phyloP scores from a whole-genome alignment of 257 asterid species.

The Fraxinus americana region DNA sequence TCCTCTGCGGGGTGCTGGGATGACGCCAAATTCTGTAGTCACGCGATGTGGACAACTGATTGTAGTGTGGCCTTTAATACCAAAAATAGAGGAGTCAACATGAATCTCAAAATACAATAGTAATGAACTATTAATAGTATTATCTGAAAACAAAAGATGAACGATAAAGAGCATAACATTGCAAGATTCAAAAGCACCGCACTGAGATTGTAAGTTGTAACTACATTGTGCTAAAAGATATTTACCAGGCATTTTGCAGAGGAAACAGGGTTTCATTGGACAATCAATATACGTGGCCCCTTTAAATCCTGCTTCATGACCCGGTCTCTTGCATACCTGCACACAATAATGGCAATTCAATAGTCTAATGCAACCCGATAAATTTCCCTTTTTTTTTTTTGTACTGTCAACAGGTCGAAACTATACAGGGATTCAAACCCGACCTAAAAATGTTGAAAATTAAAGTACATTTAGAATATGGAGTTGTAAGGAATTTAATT shows the following conservation, averaged over 20 bases:
- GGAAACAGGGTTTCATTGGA: constrained; percentile 99
- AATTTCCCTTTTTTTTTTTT: neutral
- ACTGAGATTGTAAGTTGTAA: neutral
- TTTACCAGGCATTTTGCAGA: constrained; percentile 94
- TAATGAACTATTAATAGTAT: neutral
- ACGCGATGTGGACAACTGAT: constrained; percentile 87
- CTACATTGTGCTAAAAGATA: neutral
- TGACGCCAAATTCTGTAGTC: constrained; percentile 77
- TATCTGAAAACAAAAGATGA: neutral
- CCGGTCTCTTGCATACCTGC: constrained; percentile 92
- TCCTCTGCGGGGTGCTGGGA: constrained; percentile 70
- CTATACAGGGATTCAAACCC: neutral
- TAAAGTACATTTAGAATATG: neutral
- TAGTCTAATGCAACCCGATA: neutral
- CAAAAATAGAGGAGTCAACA: constrained; percentile 20
- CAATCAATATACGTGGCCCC: constrained; percentile 98
- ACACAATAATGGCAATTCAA: neutral
- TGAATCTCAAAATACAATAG: neutral
- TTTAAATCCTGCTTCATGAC: constrained; percentile 94
- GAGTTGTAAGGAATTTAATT: neutral
- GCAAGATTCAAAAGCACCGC: neutral
- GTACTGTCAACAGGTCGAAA: neutral
- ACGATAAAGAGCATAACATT: neutral
- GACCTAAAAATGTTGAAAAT: neutral
- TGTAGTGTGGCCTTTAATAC: constrained; percentile 85